phyloP scores from a whole-genome alignment of 371 early-diverging fungal genomes.

The Thermomucor indicae-seudaticae region DNA sequence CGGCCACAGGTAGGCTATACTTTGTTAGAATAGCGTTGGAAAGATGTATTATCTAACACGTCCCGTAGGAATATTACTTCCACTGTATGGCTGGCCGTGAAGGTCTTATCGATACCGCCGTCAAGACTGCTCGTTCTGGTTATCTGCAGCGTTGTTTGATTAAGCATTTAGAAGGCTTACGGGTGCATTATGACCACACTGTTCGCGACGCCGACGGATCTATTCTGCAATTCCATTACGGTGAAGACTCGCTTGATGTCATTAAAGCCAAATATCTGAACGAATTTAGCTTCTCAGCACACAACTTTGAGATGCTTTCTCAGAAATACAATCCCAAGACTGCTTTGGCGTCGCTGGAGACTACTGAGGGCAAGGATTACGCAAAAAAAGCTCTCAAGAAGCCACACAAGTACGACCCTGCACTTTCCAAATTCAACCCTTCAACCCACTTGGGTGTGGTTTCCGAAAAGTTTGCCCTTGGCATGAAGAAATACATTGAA shows the following conservation, averaged over 20 bases:
- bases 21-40: too few species aligned
- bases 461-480: slow-evolving; percentile 77
- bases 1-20: too few species aligned
- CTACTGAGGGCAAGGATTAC: slow-evolving; percentile 72
- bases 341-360: slow-evolving; percentile 70
- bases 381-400: slow-evolving; percentile 78
- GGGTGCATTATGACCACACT: slow-evolving; percentile 96
- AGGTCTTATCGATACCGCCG: slow-evolving; percentile 99
- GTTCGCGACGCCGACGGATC: slow-evolving; percentile 95
- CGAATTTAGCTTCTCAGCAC: slow-evolving; percentile 91
- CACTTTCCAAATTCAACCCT: slow-evolving; percentile 78
- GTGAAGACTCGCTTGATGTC: slow-evolving; percentile 99
- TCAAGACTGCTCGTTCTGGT: slow-evolving; percentile 99
- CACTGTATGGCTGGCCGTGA: slow-evolving; percentile 99
- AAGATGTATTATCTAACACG: too few species aligned
- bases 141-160: slow-evolving; percentile 99
- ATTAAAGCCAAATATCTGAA: slow-evolving; percentile 90
- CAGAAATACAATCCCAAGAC: slow-evolving; percentile 77
- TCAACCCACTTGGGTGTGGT: slow-evolving; percentile 86
- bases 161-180: slow-evolving; percentile 98
- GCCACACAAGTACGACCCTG: slow-evolving; percentile 75
- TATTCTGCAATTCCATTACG: slow-evolving; percentile 98
- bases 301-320: slow-evolving; percentile 82
- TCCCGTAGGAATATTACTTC: slow-evolving; percentile 88
- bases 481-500: slow-evolving; percentile 68